Evolutionary conservation across 345 rosid genomes (phyloP).

Genomic region (Citrus unshiu): DNA sequence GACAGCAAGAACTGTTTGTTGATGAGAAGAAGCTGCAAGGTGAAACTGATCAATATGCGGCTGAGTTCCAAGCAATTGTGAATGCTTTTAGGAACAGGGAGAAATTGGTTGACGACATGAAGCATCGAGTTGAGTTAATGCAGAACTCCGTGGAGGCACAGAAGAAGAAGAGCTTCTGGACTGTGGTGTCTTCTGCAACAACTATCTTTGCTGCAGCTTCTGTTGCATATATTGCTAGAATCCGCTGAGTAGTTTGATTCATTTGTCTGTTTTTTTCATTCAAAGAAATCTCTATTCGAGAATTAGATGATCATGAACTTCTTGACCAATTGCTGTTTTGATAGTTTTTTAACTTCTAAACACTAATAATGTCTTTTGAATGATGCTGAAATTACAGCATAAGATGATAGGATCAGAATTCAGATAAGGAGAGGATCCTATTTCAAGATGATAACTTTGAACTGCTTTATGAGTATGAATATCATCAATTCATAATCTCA

Average conservation of each 20-base stretch:
- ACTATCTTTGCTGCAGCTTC: conserved; percentile 61
- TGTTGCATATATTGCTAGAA: conserved; percentile 52
- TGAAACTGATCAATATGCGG: conserved; percentile 28
- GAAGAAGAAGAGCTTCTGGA: conserved; percentile 60
- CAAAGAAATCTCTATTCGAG: conserved; percentile 1
- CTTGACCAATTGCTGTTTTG: conserved; percentile 7
- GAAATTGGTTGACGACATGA: conserved; percentile 46
- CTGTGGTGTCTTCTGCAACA: conserved; percentile 58
- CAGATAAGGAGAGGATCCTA: too few species aligned
- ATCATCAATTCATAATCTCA: not conserved
- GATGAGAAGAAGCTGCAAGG: conserved; percentile 29
- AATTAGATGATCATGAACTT: conserved; percentile 6
- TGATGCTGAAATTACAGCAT: not conserved
- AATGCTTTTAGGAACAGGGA: conserved; percentile 52
- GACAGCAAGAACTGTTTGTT: conserved; percentile 10
- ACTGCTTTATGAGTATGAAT: conserved; percentile 11
- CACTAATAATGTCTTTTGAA: conserved; percentile 7
- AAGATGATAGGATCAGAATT: not conserved
- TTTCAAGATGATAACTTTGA: not conserved
- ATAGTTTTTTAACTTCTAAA: conserved; percentile 6
- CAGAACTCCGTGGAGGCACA: conserved; percentile 46
- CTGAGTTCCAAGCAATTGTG: conserved; percentile 51
- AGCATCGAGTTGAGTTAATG: conserved; percentile 47
- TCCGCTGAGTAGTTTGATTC: conserved; percentile 31
- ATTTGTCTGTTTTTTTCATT: not conserved